Percentiles rank a stretch among this genome's conserved stretches.
Conservation (phyloP, 352 stramenopile genomes). For the Globisporangium canariense region DNA sequence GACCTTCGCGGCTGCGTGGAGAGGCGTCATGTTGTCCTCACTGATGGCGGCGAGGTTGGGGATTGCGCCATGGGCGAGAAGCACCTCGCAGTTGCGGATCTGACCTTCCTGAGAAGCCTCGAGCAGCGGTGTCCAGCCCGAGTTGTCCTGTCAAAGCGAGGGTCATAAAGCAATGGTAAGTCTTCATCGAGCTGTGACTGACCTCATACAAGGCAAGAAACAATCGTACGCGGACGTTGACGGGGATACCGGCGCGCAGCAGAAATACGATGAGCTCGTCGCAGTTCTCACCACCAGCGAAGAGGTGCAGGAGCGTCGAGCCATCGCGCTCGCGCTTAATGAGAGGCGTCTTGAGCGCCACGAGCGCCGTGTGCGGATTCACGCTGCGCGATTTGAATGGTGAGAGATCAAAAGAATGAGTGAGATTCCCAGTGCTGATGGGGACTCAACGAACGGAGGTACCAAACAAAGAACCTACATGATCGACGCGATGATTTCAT, state of each 20-base stretch:
- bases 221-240: constrained; percentile 27
- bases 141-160: constrained; percentile 22
- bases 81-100: constrained; percentile 38
- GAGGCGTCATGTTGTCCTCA: constrained; percentile 31
- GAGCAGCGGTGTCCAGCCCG: constrained; percentile 57
- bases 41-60: constrained; percentile 26
- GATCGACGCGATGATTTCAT: constrained; percentile 18
- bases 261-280: constrained; percentile 41
- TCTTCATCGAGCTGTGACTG: background rate
- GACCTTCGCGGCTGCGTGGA: constrained; percentile 48
- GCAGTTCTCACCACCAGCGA: constrained; percentile 19
- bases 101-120: constrained; percentile 60
- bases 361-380: constrained; percentile 13
- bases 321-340: constrained; percentile 18
- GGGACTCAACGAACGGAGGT: too few species aligned
- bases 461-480: constrained; percentile 11
- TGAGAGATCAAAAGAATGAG: background rate
- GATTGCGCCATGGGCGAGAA: constrained; percentile 38
- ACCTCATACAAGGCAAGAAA: background rate
- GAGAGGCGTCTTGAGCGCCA: constrained; percentile 8
- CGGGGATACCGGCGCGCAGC: constrained; percentile 34
- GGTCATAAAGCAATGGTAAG: background rate
- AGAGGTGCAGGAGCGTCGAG: constrained; percentile 21
- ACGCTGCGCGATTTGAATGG: constrained; percentile 7
- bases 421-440: background rate